Conservation (phyloP, 164 flowering plant genomes). For the Buxus sempervirens region DNA sequence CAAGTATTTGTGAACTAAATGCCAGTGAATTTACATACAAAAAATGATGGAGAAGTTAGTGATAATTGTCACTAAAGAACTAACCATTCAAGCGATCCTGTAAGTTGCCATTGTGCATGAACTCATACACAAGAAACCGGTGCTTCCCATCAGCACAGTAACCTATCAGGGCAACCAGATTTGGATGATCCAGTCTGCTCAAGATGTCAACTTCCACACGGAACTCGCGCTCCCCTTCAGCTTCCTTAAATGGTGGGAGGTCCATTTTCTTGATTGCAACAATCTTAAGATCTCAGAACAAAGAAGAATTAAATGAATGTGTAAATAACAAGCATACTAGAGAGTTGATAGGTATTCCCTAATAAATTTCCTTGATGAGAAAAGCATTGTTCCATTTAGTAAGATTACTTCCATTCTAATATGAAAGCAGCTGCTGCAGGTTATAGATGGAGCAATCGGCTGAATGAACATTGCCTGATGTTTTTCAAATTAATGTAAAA, state of each 20-base stretch:
- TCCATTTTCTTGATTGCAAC: conserved; percentile 99
- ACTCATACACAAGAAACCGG: conserved; percentile 91
- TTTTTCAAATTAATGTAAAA: neutral
- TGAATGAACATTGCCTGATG: neutral
- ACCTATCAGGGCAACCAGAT: conserved; percentile 84
- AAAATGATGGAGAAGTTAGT: neutral
- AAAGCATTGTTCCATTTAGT: neutral
- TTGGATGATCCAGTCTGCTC: conserved; percentile 93
- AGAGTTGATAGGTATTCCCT: neutral
- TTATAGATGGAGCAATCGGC: neutral
- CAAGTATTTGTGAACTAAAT: neutral
- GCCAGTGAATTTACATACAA: conserved; percentile 5
- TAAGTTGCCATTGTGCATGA: conserved; percentile 84
- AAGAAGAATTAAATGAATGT: neutral
- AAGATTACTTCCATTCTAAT: neutral
- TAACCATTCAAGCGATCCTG: conserved; percentile 87
- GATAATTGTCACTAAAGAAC: conserved; percentile 11
- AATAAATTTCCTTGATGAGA: neutral
- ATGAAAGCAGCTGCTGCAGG: neutral
- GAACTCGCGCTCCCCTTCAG: conserved; percentile 95
- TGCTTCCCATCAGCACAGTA: conserved; percentile 98
- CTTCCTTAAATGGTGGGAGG: conserved; percentile 71
- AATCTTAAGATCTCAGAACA: conserved; percentile 37
- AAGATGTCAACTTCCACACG: conserved; percentile 96
- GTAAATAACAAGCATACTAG: neutral